These are phyloP conservation scores for Saprolegnia parasitica DNA, from an alignment of 352 stramenopile species.

Conservation along the genomic window DNA sequence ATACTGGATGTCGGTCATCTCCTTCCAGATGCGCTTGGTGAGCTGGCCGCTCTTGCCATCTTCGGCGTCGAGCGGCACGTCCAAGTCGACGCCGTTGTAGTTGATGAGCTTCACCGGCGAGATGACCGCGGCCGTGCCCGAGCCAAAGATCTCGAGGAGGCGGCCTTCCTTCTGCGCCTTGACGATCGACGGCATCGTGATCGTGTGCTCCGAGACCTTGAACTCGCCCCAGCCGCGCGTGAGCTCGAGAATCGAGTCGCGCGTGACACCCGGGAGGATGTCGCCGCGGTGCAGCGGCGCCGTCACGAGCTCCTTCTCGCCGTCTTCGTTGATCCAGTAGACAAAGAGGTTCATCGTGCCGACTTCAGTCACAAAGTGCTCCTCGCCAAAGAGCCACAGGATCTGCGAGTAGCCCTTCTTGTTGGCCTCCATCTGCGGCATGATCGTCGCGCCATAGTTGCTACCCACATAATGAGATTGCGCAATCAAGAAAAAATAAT, in stretches of 20 bases:
- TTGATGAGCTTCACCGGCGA: conserved; percentile 92
- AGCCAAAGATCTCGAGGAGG: conserved; percentile 94
- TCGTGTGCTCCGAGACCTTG: conserved; percentile 91
- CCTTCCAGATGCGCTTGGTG: conserved; percentile 84
- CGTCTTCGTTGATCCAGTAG: conserved; percentile 90
- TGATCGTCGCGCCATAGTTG: conserved; percentile 90
- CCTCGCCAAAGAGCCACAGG: conserved; percentile 94
- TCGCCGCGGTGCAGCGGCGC: conserved; percentile 91
- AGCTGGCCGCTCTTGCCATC: conserved; percentile 80
- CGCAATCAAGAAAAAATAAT: conserved; percentile 11
- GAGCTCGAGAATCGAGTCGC: conserved; percentile 93
- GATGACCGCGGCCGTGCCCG: conserved; percentile 93
- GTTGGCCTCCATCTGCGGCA: conserved; percentile 84
- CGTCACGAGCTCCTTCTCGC: conserved; percentile 89
- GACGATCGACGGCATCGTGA: conserved; percentile 93
- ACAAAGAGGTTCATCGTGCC: conserved; percentile 99
- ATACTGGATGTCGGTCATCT: conserved; percentile 88
- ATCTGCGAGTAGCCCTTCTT: conserved; percentile 86
- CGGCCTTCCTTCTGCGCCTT: conserved; percentile 87
- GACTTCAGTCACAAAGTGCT: conserved; percentile 86
- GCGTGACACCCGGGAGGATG: conserved; percentile 96
- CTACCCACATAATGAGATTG: conserved; percentile 22
- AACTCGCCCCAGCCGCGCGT: conserved; percentile 88
- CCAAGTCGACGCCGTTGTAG: conserved; percentile 90
- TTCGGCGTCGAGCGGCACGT: conserved; percentile 83